Base-by-base conservation (phyloP, 768 basidiomycete species). In the Rhizopogon vinicolor region DNA sequence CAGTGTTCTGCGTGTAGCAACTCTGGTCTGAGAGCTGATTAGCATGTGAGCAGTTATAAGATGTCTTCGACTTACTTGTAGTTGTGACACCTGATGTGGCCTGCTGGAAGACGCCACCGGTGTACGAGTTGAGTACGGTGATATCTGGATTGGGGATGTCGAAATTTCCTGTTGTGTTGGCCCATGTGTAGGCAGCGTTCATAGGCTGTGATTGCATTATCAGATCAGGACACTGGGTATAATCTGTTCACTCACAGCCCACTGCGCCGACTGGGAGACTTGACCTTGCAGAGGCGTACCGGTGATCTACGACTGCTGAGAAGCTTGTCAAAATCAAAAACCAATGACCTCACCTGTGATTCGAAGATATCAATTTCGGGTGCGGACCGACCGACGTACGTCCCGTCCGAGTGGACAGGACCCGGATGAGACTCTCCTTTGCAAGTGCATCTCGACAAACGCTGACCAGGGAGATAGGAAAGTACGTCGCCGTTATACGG, bases 331-430 rank as follows among this genome's bases (percentile, higher is more conserved):
- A 28, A 13, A 39, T 50, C 2, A 42, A 53, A 52, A 5, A 39
- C 40, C 35, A 41, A 7, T 22, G 16, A 41, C 51, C 67, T 70
- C 54, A 85, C 87, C 71, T 86, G 84, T 7, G 93, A 88, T 74
- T 95, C 93, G 65, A 95, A 85, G 29, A 93, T 76, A 75, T 96
- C 93, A 41, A 96, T 93, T 70, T 96, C 93, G 1, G 93, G 93
- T 4, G 93, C 89, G 29, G 86, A 68, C 48, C 93, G 82, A 10
- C 92, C 93, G 22, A 88, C 83, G 63, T 83, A 94, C 2, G 85
- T 78, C 31, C 93, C 93, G 60, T 96, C 89, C 0, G 72, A 56
- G 56, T 86, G 85, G 46, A 83, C 69, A 22, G 94, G 94, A 8
- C 95, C 95, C 3, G 95, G 95, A 70, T 97, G 94, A 7, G 84